Evolutionary conservation across 1,284 basidiomycete species (phyloP).

Genomic region (Sanghuangporus sanghuang): DNA sequence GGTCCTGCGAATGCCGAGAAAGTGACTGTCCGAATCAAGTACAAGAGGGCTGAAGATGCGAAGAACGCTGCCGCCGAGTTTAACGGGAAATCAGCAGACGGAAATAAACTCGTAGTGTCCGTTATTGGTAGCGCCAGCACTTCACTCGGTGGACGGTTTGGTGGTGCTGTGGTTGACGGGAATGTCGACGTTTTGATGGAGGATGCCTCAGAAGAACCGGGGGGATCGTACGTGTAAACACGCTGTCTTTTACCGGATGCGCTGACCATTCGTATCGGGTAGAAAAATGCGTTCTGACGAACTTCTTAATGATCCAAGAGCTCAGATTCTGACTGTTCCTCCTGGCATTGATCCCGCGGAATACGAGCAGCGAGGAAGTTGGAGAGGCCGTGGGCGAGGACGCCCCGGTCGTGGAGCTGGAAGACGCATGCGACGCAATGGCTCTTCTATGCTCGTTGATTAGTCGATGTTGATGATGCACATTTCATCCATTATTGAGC

Average conservation of each 20-base stretch:
- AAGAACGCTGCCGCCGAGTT: constrained; percentile 67
- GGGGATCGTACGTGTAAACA: constrained; percentile 51
- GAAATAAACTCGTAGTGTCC: constrained; percentile 61
- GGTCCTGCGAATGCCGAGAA: constrained; percentile 34
- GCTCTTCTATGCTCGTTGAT: constrained; percentile 36
- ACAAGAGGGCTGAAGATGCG: constrained; percentile 62
- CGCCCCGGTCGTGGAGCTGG: constrained; percentile 26
- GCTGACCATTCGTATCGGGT: neutral
- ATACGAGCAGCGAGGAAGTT: constrained; percentile 33
- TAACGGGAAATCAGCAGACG: constrained; percentile 78
- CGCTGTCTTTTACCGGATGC: neutral
- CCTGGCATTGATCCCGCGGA: constrained; percentile 59
- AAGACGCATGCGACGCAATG: constrained; percentile 29
- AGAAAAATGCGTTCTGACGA: constrained; percentile 86
- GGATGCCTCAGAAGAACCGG: constrained; percentile 44
- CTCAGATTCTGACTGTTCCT: constrained; percentile 63
- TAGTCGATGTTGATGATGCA: constrained; percentile 7
- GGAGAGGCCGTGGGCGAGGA: constrained; percentile 28
- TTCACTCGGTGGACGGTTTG: constrained; percentile 43
- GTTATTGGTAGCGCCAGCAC: constrained; percentile 48
- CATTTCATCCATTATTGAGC: neutral
- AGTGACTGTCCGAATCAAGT: constrained; percentile 67
- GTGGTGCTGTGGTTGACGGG: constrained; percentile 43
- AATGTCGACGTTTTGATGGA: constrained; percentile 46
- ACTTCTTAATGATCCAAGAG: constrained; percentile 63